phyloP scores from a whole-genome alignment of 2,329 filamentous ascomycete genomes.

The Aspergillus piperis region DNA sequence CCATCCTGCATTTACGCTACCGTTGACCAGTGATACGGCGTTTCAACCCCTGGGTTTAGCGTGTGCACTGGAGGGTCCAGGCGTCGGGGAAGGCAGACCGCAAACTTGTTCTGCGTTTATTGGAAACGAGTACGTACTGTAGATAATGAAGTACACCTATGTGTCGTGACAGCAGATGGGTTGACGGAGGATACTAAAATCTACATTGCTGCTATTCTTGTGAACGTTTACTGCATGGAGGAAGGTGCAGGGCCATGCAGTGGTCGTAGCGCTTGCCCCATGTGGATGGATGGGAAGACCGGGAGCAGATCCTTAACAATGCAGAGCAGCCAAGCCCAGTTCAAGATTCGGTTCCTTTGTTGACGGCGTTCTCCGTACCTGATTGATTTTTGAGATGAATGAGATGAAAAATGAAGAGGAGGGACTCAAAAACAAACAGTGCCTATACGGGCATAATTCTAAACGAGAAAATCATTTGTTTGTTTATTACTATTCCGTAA shows the following conservation, averaged over 20 bases:
- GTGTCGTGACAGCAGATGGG: background rate
- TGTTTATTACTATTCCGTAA: background rate
- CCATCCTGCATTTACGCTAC: constrained; percentile 4
- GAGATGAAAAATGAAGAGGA: too few species aligned
- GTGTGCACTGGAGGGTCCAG: background rate
- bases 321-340: constrained; percentile 3
- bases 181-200: background rate
- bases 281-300: constrained; percentile 6
- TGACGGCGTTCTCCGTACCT: background rate
- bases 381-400: background rate
- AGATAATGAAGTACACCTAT: background rate
- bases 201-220: background rate
- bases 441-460: too few species aligned
- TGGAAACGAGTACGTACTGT: background rate
- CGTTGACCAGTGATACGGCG: background rate
- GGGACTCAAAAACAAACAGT: too few species aligned
- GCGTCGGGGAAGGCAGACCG: background rate
- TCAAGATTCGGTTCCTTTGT: background rate
- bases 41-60: constrained; percentile 3
- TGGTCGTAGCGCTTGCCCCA: constrained; percentile 9
- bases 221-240: background rate
- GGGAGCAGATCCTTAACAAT: constrained; percentile 1
- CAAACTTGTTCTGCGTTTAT: background rate
- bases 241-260: constrained; percentile 6
- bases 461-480: background rate